Evolutionary conservation across 2,329 filamentous ascomycete species (phyloP).

Genomic region (Colletotrichum gloeosporioides): DNA sequence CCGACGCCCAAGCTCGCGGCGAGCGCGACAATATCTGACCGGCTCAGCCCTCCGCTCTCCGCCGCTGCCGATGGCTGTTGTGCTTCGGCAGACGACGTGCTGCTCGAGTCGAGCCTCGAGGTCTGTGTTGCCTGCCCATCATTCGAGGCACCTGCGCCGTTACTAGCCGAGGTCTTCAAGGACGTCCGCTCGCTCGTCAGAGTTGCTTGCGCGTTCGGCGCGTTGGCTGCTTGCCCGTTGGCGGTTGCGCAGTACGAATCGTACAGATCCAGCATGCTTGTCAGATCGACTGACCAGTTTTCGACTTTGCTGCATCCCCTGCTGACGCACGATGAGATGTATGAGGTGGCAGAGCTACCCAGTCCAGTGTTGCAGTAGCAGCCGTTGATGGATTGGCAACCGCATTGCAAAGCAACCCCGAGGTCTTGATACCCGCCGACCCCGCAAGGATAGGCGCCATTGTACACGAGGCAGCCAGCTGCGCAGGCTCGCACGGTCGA

Average conservation of each 20-base stretch:
- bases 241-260: conserved; percentile 28
- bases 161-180: not conserved
- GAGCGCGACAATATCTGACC: conserved; percentile 29
- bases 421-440: conserved; percentile 23
- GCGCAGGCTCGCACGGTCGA: conserved; percentile 27
- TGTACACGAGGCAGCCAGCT: conserved; percentile 26
- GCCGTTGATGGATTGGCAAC: conserved; percentile 27
- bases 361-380: conserved; percentile 29
- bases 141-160: not conserved
- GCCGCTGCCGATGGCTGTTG: not conserved
- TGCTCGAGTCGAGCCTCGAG: not conserved
- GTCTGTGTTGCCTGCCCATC: not conserved
- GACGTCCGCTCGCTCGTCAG: not conserved
- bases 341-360: conserved; percentile 26
- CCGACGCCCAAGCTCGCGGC: conserved; percentile 31
- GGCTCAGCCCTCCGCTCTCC: conserved; percentile 24
- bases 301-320: conserved; percentile 25
- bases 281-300: conserved; percentile 24
- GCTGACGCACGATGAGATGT: conserved; percentile 28
- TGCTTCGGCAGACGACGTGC: not conserved
- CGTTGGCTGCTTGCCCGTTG: conserved; percentile 20
- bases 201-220: not conserved
- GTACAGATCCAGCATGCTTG: conserved; percentile 26
- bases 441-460: conserved; percentile 24
- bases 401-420: conserved; percentile 27